Evolutionary conservation across 768 basidiomycete genomes (phyloP), one percentile per base, ranked within the genome.

Genomic region (Hemileccinum rubropunctum): DNA sequence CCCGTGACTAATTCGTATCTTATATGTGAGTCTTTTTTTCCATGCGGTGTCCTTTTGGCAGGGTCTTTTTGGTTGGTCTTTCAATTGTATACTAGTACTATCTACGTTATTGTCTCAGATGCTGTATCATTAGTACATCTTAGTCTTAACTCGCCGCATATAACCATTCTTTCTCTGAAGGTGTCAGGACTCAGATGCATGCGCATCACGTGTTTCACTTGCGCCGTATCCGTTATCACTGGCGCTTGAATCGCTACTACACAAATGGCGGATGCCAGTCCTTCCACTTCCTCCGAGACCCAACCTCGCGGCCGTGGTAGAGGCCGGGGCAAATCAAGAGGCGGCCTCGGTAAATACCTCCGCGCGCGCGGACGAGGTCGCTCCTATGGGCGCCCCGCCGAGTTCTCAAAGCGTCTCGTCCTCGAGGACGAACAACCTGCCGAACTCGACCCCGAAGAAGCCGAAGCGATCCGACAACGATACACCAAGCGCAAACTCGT

Each of bases 311-410:
- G 66, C 9, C 75, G 81, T 3, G 75, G 75, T 3, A 58, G 78
- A 48, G 81, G 81, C 0, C 67, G 80, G 50, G 76, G 80, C 21
- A 78, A 76, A 59, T 80, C 82, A 45, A 76, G 85, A 45, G 86
- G 87, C 1, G 85, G 86, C 2, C 69, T 82, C 3, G 87, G 87
- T 0, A 90, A 89, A 68, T 86, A 84, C 59, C 74, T 89, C 17
- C 81, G 87, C 23, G 84, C 88, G 11, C 70, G 83, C 4, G 88
- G 88, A 3, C 70, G 84, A 37, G 83, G 83, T 4, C 71, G 77
- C 23, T 77, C 83, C 1, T 58, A 58, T 10, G 83, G 85, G 2
- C 81, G 84, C 33, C 81, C 82, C 5, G 85, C 87, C 45, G 82
- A 80, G 57, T 89, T 86, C 63, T 61, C 67, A n/a, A 71, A 75